Evolutionary conservation across 345 rosid species (phyloP), one percentile per base, ranked within the genome.

Genomic region (Nephelium lappaceum): DNA sequence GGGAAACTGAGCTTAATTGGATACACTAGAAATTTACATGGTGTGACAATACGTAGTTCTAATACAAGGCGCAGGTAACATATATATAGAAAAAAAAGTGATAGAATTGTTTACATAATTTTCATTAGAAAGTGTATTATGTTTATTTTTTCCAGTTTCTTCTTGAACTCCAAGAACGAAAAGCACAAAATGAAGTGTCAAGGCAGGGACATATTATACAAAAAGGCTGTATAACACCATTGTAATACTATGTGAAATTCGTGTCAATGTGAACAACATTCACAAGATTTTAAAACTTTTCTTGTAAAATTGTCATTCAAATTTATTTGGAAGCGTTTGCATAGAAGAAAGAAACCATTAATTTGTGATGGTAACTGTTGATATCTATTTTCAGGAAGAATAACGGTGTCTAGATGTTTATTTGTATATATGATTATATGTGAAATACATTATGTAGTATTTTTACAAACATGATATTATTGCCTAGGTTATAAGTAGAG

Each of bases 1-100:
- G 89, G 92, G 79, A 92, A 88, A 74, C 78, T 92, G 80, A 89
- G 84, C 84, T 91, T 89, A 70, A 81, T 85, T 51, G 98, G 97
- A 3, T 95, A 93, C 51, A 88, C 87, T 1, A 2, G 31, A 27
- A 27, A 87, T 81, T 87, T 93, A 74, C 98, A 95, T 80, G 96
- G 97, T 11, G 94, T 95, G 76, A 90, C 94, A 2, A 77, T 88
- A 77, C 79, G 94, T 11, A 86, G 74, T 78, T 82, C 91, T 23
- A 89, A 85, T 80, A 74, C 92, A 74, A 89, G 95, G 85, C 86
- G 74, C 19, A 80, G 88, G 75, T 91, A 87, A 79, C 67, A 51
- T 62, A 49, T n/a, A 14, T 61, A 57, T 8, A 58, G 7, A 58
- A 18, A 36, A 74, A 6, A 45, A 36, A 53, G n/a, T 10, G 11